Percentiles rank a stretch among this genome's conserved stretches.
Conservation (phyloP, 164 flowering plant genomes). For the Magnolia sinica region DNA sequence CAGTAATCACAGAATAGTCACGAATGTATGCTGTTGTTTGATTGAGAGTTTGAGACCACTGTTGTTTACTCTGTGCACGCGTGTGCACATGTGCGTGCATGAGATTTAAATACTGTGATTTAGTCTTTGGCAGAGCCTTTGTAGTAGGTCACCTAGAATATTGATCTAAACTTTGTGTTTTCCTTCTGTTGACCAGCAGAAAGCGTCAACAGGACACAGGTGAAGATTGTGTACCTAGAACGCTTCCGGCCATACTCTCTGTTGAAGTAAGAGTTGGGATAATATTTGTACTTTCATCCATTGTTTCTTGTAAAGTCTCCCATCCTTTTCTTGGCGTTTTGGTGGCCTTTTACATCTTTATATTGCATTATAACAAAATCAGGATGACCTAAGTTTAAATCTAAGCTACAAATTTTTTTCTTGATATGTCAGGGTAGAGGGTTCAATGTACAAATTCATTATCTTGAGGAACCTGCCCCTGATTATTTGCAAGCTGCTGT, state of each 20-base stretch:
- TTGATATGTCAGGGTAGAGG: slow-evolving; percentile 76
- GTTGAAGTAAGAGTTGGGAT: slow-evolving; percentile 61
- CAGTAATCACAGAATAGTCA: too few relatives aligned
- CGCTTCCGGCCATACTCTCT: slow-evolving; percentile 82
- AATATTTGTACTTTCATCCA: background rate
- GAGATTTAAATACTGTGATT: too few relatives aligned
- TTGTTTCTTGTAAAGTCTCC: background rate
- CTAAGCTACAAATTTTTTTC: background rate
- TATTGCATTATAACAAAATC: background rate
- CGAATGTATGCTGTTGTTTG: too few relatives aligned
- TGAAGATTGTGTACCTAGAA: slow-evolving; percentile 41
- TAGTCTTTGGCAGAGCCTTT: too few relatives aligned
- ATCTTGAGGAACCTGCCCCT: slow-evolving; percentile 78
- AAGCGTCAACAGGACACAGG: slow-evolving; percentile 42
- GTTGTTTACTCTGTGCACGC: too few relatives aligned
- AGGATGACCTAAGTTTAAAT: background rate
- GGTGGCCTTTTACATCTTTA: background rate
- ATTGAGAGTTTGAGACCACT: too few relatives aligned
- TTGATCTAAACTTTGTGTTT: background rate
- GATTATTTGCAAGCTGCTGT: slow-evolving; percentile 82
- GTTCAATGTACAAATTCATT: slow-evolving; percentile 68
- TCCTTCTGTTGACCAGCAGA: slow-evolving; percentile 35
- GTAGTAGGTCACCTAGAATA: background rate
- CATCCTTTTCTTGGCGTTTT: background rate
- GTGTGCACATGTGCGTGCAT: too few relatives aligned